phyloP scores from a whole-genome alignment of 306 rosid species.

The Hippophae tibetana region DNA sequence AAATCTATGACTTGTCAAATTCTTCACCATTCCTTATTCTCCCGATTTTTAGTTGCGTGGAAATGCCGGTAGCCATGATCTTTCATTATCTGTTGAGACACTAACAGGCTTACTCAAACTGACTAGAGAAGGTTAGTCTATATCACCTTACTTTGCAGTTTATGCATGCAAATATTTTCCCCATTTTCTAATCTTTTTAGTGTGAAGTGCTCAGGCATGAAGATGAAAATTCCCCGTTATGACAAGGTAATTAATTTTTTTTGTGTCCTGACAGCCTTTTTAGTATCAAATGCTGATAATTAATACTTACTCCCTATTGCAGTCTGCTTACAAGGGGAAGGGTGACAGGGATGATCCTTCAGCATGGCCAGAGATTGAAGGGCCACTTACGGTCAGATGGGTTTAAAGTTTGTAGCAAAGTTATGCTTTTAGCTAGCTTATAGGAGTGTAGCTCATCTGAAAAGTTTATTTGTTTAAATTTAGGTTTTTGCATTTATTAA shows the following conservation, averaged over 20 bases:
- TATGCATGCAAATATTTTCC: slow-evolving; percentile 2
- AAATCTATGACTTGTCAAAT: too few species aligned
- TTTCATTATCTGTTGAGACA: slow-evolving; percentile 64
- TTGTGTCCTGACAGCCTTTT: slow-evolving; percentile 3
- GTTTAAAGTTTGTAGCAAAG: not conserved
- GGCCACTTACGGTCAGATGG: slow-evolving; percentile 61
- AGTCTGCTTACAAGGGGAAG: slow-evolving; percentile 84
- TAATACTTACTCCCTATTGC: slow-evolving; percentile 19
- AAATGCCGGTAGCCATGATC: slow-evolving; percentile 97
- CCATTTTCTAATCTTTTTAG: slow-evolving; percentile 13
- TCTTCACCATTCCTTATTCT: not conserved
- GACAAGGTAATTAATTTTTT: slow-evolving; percentile 50
- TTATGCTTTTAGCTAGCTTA: not conserved
- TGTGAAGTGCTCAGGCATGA: slow-evolving; percentile 51
- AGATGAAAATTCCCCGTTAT: slow-evolving; percentile 83
- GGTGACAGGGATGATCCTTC: slow-evolving; percentile 85
- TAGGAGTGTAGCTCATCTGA: not conserved
- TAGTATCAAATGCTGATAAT: slow-evolving; percentile 17
- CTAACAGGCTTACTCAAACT: slow-evolving; percentile 43
- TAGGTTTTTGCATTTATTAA: slow-evolving; percentile 5
- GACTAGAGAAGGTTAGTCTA: slow-evolving; percentile 64
- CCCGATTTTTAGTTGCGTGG: slow-evolving; percentile 50
- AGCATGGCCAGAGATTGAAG: slow-evolving; percentile 81
- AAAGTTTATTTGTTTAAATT: slow-evolving; percentile 1
- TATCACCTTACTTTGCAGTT: slow-evolving; percentile 7